phyloP scores from a whole-genome alignment of 2,329 filamentous ascomycete genomes.

The Harringtonia aguacate region DNA sequence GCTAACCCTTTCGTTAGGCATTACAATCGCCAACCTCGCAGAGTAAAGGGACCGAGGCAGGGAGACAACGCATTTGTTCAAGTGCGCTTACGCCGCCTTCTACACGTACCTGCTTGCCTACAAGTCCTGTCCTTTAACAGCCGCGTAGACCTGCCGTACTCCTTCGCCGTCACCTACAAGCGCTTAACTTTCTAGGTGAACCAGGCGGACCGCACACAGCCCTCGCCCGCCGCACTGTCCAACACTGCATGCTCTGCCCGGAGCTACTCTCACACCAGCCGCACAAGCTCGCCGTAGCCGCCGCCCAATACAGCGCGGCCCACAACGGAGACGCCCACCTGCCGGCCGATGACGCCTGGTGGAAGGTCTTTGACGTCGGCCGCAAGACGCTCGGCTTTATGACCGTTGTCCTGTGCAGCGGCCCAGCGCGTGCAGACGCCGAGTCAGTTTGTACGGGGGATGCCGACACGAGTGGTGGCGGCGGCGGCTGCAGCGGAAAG shows the following conservation, averaged over 20 bases:
- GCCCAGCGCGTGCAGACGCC: constrained; percentile 44
- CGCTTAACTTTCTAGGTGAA: constrained; percentile 54
- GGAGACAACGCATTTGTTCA: constrained; percentile 58
- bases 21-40: too few species aligned
- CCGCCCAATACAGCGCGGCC: constrained; percentile 84
- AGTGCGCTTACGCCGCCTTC: constrained; percentile 57
- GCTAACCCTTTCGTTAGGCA: too few species aligned
- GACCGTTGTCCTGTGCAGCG: constrained; percentile 73
- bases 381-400: constrained; percentile 89
- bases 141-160: constrained; percentile 76
- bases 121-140: constrained; percentile 79
- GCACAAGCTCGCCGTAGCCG: constrained; percentile 70
- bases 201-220: constrained; percentile 31
- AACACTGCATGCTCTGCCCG: constrained; percentile 81
- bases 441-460: constrained; percentile 27
- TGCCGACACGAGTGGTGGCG: constrained; percentile 48
- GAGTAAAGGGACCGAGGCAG: too few species aligned
- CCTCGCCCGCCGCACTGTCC: constrained; percentile 53
- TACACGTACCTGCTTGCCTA: constrained; percentile 56
- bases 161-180: constrained; percentile 88
- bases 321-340: constrained; percentile 66
- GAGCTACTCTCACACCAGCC: constrained; percentile 91
- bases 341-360: constrained; percentile 73
- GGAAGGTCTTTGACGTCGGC: constrained; percentile 96
- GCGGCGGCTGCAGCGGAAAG: constrained; percentile 45